Evolutionary conservation across 2,329 filamentous ascomycete genomes (phyloP).

Genomic region (Colletotrichum incanum): DNA sequence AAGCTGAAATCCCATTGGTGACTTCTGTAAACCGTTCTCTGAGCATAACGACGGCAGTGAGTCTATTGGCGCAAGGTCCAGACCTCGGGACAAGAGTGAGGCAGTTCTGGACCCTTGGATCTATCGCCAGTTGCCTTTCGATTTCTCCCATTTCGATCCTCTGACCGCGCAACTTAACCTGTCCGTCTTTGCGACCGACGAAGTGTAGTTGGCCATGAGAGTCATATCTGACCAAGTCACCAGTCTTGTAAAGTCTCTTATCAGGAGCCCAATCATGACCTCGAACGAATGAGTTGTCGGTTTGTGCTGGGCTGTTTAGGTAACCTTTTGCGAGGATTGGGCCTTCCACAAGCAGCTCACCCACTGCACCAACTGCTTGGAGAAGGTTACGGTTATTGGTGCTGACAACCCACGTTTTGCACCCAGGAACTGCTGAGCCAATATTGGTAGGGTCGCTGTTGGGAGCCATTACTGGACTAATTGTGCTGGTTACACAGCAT

Average conservation of each 20-base stretch:
- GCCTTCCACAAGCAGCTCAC: constrained; percentile 46
- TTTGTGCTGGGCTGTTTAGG: constrained; percentile 75
- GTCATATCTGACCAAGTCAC: constrained; percentile 86
- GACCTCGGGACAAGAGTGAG: constrained; percentile 20
- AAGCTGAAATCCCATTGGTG: no score
- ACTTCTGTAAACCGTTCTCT: no score
- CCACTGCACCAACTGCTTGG: constrained; percentile 38
- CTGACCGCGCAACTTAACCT: constrained; percentile 86
- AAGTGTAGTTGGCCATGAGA: constrained; percentile 83
- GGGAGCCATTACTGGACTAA: constrained; percentile 53
- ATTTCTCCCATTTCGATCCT: constrained; percentile 86
- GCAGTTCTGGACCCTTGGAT: constrained; percentile 9
- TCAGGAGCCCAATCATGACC: constrained; percentile 75
- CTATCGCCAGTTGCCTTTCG: constrained; percentile 57
- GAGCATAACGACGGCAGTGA: background rate
- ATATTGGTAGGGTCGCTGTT: constrained; percentile 55
- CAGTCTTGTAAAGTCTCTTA: constrained; percentile 80
- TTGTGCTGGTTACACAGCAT: constrained; percentile 57
- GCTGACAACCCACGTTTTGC: constrained; percentile 42
- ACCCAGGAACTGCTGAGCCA: constrained; percentile 47
- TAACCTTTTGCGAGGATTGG: constrained; percentile 68
- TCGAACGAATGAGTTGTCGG: constrained; percentile 76
- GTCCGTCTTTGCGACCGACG: constrained; percentile 80
- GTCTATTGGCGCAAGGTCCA: constrained; percentile 18
- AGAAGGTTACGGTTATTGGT: constrained; percentile 29